Evolutionary conservation across 208 protist genomes (phyloP).

Genomic region (Leishmania braziliensis): DNA sequence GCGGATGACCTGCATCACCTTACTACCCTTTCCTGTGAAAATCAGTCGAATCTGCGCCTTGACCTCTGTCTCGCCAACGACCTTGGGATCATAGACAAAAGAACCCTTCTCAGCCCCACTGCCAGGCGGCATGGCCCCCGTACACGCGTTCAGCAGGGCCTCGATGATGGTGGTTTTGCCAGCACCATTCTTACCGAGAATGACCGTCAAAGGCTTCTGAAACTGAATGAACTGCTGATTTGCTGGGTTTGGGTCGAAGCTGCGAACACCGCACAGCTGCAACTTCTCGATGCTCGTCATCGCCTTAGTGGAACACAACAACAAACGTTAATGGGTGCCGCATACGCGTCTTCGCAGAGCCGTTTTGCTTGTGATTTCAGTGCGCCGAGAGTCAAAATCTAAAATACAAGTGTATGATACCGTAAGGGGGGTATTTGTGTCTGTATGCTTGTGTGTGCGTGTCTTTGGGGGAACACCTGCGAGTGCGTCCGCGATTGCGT

Average conservation of each 20-base stretch:
- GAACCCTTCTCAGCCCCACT: conserved; percentile 89
- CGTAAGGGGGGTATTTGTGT: not conserved
- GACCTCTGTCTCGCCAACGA: conserved; percentile 94
- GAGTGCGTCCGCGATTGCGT: not conserved
- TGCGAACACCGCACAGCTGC: conserved; percentile 96
- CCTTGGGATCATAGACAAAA: conserved; percentile 98
- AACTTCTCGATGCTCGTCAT: conserved; percentile 98
- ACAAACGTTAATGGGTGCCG: not conserved
- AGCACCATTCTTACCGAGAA: conserved; percentile 98
- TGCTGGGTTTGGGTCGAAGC: conserved; percentile 92
- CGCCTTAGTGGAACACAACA: not conserved
- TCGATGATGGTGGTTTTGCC: conserved; percentile 99
- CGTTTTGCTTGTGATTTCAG: not conserved
- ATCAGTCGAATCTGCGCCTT: conserved; percentile 97
- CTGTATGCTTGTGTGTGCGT: not conserved
- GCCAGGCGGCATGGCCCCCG: conserved; percentile 97
- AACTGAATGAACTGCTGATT: conserved; percentile 95
- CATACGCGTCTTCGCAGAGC: not conserved
- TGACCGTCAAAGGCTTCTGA: conserved; percentile 98
- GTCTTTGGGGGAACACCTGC: not conserved
- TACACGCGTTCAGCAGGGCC: conserved; percentile 96
- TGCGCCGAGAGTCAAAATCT: not conserved
- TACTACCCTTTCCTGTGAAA: conserved; percentile 82
- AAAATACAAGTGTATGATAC: not conserved
- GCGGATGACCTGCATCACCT: conserved; percentile 92